A percentile compares a stretch with the other conserved stretches of the same genome.
Evolutionary conservation across 2,329 filamentous ascomycete species (phyloP).

Genomic region (Botrytis pseudocinerea): DNA sequence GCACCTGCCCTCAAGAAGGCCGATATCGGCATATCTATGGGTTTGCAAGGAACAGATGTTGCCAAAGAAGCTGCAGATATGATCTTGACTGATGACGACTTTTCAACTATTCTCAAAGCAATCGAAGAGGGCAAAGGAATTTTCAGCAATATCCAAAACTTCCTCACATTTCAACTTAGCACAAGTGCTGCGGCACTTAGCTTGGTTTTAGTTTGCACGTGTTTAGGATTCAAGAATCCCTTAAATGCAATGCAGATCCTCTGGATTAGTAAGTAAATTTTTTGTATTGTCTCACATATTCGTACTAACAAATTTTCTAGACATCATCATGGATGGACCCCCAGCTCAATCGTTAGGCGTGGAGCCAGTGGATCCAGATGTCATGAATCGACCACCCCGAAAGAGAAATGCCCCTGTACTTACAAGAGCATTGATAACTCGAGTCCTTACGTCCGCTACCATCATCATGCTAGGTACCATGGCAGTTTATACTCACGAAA

Average conservation of each 20-base stretch:
- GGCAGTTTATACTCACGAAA: conserved; percentile 86
- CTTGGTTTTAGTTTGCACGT: conserved; percentile 88
- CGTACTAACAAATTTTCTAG: conserved; percentile 48
- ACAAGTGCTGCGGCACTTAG: conserved; percentile 92
- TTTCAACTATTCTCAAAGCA: conserved; percentile 86
- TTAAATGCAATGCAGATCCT: conserved; percentile 99
- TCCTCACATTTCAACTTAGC: conserved; percentile 96
- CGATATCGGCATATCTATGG: conserved; percentile 98
- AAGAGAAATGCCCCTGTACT: conserved; percentile 86
- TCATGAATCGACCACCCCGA: conserved; percentile 89
- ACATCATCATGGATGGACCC: conserved; percentile 99
- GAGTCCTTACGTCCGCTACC: conserved; percentile 81
- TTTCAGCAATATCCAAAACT: conserved; percentile 99
- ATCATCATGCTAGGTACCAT: conserved; percentile 95
- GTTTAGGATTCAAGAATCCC: conserved; percentile 90
- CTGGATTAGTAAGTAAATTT: conserved; percentile 83
- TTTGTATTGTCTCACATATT: neutral
- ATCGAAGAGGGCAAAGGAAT: conserved; percentile 99
- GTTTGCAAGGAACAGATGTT: conserved; percentile 89
- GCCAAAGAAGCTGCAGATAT: conserved; percentile 96
- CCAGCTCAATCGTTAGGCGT: conserved; percentile 96
- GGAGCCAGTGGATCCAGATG: conserved; percentile 88
- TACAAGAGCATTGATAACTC: conserved; percentile 76
- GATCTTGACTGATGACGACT: conserved; percentile 88
- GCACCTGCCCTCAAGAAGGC: conserved; percentile 95